Base-by-base conservation (phyloP, 192 early-diverging fungal species). In the Geosiphon pyriformis region DNA sequence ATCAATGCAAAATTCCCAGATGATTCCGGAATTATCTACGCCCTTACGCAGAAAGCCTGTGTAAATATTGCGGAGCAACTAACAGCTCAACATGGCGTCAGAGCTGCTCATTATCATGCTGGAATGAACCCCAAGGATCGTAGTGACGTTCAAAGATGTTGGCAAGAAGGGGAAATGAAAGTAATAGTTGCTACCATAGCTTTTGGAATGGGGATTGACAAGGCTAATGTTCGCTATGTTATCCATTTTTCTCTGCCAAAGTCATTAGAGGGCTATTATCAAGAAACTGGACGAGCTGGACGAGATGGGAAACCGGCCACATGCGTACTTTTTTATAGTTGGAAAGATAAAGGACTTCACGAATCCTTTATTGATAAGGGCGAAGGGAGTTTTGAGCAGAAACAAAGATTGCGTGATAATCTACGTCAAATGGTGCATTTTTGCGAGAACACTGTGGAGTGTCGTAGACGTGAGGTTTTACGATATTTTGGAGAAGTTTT, bases 161-260 rank as follows among this genome's bases (percentile, higher is more conserved):
- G 96, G 96, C 91, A 89, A 61, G 68, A 56, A 7, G 89, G 88
- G 37, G 65, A 76, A 20, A 64, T 89, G 0, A 77, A 90, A 50
- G 84, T 98, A 31, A 94, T 99, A 72, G 91, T 95, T 0, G 96
- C 95, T 0, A 99, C 96, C 0, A 82, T 98, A 23, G 96, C 96
- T 0, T 99, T 99, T 79, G 95, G 96, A 8, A 95, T 98, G 94
- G 96, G 95, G 8, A 95, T 97, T 50, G 94, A 99, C 78, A 97
- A 99, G 77, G 73, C 90, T 3, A 92, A 98, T 63, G 95, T 99
- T 25, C 90, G 95, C 8, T 96, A 91, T 73, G 94, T 99, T 1
- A 90, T 96, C 17, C 96, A 99, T 62, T 88, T 92, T 73, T 86
- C 88, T 11, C 74, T 99, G 23, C 94, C 95, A 0, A 83, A 89